Evolutionary conservation across 805 yeast genomes (phyloP), one percentile per base, ranked within the genome.

Genomic region (Yamadazyma endophytica): DNA sequence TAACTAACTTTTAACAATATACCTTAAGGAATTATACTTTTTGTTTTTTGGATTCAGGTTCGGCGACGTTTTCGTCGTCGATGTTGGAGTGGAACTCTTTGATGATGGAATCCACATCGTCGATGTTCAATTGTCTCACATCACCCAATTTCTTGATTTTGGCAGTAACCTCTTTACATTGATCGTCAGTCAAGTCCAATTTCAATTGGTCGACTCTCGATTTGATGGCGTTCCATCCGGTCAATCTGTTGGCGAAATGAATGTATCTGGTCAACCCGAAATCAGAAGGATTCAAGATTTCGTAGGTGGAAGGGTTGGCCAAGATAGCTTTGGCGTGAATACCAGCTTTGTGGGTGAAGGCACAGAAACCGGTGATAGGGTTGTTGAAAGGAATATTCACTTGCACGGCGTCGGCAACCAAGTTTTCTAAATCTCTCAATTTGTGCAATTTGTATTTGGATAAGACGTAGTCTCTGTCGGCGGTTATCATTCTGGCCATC

Each of bases 141-240:
- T 90, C 98, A 46, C 97, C 98, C 52, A 90, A 74, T 64, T 79
- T 75, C 73, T 90, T 90, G 63, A 90, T 89, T 71, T 89, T 89
- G 49, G 75, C 71, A 21, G 98, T 90, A 43, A 92, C 95, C 58
- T 86, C 96, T 75, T 92, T 92, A 65, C 85, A 71, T 73, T 90
- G 97, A 47, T 80, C 90, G 56, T 90, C 98, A 29, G 92, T 78
- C 56, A 90, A 73, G 50, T 80, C 69, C 64, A 90, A 73, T 65
- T 92, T 89, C 66, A 90, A 77, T 67, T 90, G 98, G 60, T 90
- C 98, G 40, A 92, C 98, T 66, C 98, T 83, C 25, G 95, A 79
- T 72, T 90, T 90, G 75, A 90, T 90, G 34, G 97, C 97, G 64
- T 90, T 92, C 98, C 98, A 90, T 41, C 98, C 98, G 9, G 98